A percentile compares a stretch with the other conserved stretches of the same genome.
phyloP scores from a whole-genome alignment of 2,329 filamentous ascomycete genomes.

The Chaetomiaceae sp. region DNA sequence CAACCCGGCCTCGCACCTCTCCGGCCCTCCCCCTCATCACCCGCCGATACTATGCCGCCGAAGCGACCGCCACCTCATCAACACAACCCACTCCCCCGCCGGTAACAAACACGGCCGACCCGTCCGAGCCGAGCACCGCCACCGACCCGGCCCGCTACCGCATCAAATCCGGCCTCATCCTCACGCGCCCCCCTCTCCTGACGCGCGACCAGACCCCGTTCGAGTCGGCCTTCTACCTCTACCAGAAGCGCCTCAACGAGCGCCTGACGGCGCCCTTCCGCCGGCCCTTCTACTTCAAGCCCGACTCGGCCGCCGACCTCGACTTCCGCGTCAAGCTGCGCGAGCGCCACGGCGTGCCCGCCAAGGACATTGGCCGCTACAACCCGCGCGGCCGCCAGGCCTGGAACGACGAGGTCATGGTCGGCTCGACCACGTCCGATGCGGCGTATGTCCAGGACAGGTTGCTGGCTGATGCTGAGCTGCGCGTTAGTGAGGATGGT shows the following conservation, averaged over 20 bases:
- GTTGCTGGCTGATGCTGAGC: slow-evolving; percentile 71
- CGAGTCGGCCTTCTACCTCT: slow-evolving; percentile 91
- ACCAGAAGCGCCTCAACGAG: slow-evolving; percentile 95
- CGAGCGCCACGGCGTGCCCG: slow-evolving; percentile 66
- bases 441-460: slow-evolving; percentile 62
- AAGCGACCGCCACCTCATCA: slow-evolving; percentile 18
- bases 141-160: slow-evolving; percentile 38
- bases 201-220: slow-evolving; percentile 81
- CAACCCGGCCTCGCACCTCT: not conserved
- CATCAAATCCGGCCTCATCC: slow-evolving; percentile 65
- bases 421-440: slow-evolving; percentile 64
- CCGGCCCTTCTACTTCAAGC: slow-evolving; percentile 91
- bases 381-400: slow-evolving; percentile 52
- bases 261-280: slow-evolving; percentile 82
- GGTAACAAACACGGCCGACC: slow-evolving; percentile 31
- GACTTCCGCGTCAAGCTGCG: slow-evolving; percentile 87
- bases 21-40: slow-evolving; percentile 3
- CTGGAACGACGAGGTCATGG: slow-evolving; percentile 88
- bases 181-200: slow-evolving; percentile 82
- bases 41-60: slow-evolving; percentile 32
- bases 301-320: slow-evolving; percentile 73
- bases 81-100: slow-evolving; percentile 23
- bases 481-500: slow-evolving; percentile 54
- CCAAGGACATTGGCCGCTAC: slow-evolving; percentile 82
- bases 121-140: slow-evolving; percentile 28